A percentile compares a stretch with the other conserved stretches of the same genome.
Evolutionary conservation across 352 stramenopile species (phyloP).

Genomic region (Globisporangium cylindrosporum): DNA sequence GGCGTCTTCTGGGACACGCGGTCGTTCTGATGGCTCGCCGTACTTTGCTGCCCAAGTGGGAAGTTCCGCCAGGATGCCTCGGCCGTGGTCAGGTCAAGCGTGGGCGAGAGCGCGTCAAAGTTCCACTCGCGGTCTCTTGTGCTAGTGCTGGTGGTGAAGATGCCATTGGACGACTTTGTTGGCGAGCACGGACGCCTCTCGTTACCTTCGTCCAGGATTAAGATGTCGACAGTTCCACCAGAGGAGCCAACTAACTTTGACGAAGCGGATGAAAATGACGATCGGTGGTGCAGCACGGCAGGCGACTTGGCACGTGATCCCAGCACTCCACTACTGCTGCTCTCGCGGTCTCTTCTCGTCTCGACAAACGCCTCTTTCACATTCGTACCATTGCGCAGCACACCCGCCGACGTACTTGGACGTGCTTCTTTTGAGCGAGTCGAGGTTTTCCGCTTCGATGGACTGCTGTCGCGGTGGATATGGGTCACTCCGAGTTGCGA

Average conservation of each 20-base stretch:
- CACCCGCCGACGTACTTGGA: slow-evolving; percentile 52
- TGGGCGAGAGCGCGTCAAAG: slow-evolving; percentile 51
- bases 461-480: slow-evolving; percentile 14
- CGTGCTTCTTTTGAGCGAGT: slow-evolving; percentile 16
- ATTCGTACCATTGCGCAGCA: slow-evolving; percentile 33
- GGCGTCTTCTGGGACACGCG: slow-evolving; percentile 28
- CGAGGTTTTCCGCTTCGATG: slow-evolving; percentile 19
- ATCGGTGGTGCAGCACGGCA: slow-evolving; percentile 4
- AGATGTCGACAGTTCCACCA: slow-evolving; percentile 39
- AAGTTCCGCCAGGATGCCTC: slow-evolving; percentile 28
- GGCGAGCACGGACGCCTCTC: slow-evolving; percentile 44
- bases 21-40: slow-evolving; percentile 32
- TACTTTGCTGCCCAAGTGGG: slow-evolving; percentile 15
- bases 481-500: slow-evolving; percentile 37
- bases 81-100: slow-evolving; percentile 43
- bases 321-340: not conserved
- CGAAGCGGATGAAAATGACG: slow-evolving; percentile 13
- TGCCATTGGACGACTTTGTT: slow-evolving; percentile 43
- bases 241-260: slow-evolving; percentile 6
- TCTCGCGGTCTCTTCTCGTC: slow-evolving; percentile 2
- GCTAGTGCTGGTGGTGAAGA: slow-evolving; percentile 31
- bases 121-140: slow-evolving; percentile 48
- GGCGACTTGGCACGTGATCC: slow-evolving; percentile 1
- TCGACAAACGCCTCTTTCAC: slow-evolving; percentile 65
- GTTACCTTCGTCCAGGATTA: slow-evolving; percentile 53